Evolutionary conservation across 345 rosid species (phyloP).

Genomic region (Eucalyptus marginata): DNA sequence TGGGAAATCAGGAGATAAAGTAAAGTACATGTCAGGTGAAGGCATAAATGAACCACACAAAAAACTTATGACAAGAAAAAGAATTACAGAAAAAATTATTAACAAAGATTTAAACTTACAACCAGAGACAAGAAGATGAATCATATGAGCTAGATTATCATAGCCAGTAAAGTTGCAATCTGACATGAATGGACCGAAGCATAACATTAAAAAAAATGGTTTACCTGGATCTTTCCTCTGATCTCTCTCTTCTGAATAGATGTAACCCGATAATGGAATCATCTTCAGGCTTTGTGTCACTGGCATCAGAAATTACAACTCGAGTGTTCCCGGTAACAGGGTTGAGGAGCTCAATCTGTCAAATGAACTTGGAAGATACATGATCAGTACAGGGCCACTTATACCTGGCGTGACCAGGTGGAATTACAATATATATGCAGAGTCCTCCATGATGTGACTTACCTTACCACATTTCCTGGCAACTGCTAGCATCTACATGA

Average conservation of each 20-base stretch:
- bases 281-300: conserved; percentile 33
- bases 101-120: neutral
- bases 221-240: conserved; percentile 31
- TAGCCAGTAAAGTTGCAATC: neutral
- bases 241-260: conserved; percentile 42
- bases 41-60: neutral
- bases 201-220: neutral
- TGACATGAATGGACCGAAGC: neutral
- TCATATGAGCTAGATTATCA: neutral
- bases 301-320: conserved; percentile 17
- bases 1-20: neutral
- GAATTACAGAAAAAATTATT: neutral
- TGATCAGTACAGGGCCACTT: neutral
- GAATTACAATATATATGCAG: neutral
- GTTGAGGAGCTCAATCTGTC: conserved; percentile 59
- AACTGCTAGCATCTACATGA: conserved; percentile 66
- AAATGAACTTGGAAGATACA: neutral
- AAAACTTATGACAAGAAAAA: neutral
- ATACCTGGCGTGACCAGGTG: neutral
- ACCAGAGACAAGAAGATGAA: neutral
- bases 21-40: neutral
- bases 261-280: conserved; percentile 50
- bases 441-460: conserved; percentile 2
- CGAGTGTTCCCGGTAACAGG: conserved; percentile 55
- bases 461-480: conserved; percentile 79